Base-by-base conservation (phyloP, 805 yeast species). In the Teunomyces aglyptinius region DNA sequence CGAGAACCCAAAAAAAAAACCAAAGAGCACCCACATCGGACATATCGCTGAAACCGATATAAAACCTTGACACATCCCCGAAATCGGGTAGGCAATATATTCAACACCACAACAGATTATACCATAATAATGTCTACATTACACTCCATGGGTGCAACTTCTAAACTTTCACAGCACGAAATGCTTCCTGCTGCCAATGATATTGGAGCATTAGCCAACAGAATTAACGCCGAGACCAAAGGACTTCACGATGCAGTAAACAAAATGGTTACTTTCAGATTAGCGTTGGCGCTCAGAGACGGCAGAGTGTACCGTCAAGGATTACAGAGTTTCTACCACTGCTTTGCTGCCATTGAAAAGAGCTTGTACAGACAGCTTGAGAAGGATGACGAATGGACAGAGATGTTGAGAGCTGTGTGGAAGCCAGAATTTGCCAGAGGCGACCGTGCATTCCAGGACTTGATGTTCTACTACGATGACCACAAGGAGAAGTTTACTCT, bases 261-360 rank as follows among this genome's bases (percentile, higher is more conserved):
- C 62, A 83, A 84, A 51, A 67, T 80, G 58, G 81, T 88, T 68
- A 78, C 85, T 11, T 67, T 86, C 36, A 83, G 83, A 64, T 75
- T 88, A 51, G 89, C 89, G 3, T 65, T 87, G 38, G 95, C 94
- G 2, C 66, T 87, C 49, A 78, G 88, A 63, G 91, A 88, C 61
- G 80, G 82, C 40, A 82, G 79, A 52, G 82, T 88, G 34, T 88
- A 84, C 70, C 79, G 92, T 62, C 95, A 88, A 65, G 94, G 94
- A 3, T 67, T 88, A 38, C 89, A 85, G 61, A 75, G 82, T 47
- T 86, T 81, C 60, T 86, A 82, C 62, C 88, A 83, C 59, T 78
- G 84, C 4, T 85, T 85, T 65, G 72, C 75, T 26, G 70, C 85
- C n/a, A 78, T 85, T 33, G 92, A 86, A 60, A 71, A 68, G 33